Evolutionary conservation across 192 early-diverging fungal species (phyloP).

Genomic region (Diversispora epigaea): DNA sequence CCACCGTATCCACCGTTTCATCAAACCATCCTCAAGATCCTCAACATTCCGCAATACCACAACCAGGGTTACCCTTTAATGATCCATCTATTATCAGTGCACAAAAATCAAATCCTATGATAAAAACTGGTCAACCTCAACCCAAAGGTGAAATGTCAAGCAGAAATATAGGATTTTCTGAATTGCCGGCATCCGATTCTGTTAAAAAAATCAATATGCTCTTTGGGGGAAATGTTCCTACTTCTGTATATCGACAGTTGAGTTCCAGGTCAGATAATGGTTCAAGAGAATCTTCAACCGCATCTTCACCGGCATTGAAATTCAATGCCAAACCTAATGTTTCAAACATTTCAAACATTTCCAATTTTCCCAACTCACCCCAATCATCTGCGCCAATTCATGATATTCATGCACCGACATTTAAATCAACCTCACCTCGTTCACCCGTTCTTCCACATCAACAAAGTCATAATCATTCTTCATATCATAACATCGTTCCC

Average conservation of each 20-base stretch:
- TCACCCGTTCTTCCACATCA: constrained; percentile 24
- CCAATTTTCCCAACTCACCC: constrained; percentile 18
- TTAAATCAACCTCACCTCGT: constrained; percentile 13
- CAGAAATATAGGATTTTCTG: constrained; percentile 14
- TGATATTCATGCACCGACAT: constrained; percentile 17
- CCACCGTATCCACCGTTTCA: background rate
- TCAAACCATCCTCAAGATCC: constrained; percentile 1
- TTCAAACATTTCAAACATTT: background rate
- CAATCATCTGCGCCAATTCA: constrained; percentile 19
- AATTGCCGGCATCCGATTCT: constrained; percentile 14
- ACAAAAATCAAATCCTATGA: constrained; percentile 12
- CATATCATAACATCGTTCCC: constrained; percentile 18
- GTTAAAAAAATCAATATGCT: constrained; percentile 30
- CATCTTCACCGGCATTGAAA: constrained; percentile 31
- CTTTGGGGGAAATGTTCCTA: constrained; percentile 57
- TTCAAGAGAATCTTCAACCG: constrained; percentile 30
- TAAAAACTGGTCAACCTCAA: constrained; percentile 6
- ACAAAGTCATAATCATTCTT: constrained; percentile 16
- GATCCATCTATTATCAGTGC: constrained; percentile 29
- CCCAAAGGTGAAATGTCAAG: constrained; percentile 11
- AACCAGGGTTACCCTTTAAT: constrained; percentile 27
- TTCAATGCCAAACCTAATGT: constrained; percentile 28
- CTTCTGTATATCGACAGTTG: constrained; percentile 59
- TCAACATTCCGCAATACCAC: background rate
- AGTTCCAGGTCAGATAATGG: constrained; percentile 50